A percentile compares a stretch with the other conserved stretches of the same genome.
Evolutionary conservation across 2,329 filamentous ascomycete genomes (phyloP).

Genomic region (Hortaea werneckii): DNA sequence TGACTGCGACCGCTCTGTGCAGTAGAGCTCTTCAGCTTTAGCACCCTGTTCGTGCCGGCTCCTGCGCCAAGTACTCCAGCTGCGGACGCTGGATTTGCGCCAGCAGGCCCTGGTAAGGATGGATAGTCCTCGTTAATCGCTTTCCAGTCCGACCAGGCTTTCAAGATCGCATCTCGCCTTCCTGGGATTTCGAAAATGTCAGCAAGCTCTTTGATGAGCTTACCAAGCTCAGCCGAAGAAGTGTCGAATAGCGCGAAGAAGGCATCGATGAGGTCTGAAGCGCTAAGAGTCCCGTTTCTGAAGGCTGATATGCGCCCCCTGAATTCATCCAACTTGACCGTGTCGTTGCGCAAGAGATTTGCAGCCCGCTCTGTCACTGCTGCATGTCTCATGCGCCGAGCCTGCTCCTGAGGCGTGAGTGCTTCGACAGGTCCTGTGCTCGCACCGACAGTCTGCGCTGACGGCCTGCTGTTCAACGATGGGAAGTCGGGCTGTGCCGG

Average conservation of each 20-base stretch:
- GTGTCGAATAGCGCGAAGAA: slow-evolving; percentile 82
- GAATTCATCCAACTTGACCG: slow-evolving; percentile 65
- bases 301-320: slow-evolving; percentile 70
- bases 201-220: slow-evolving; percentile 79
- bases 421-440: slow-evolving; percentile 24
- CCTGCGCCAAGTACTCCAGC: slow-evolving; percentile 40
- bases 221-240: slow-evolving; percentile 70
- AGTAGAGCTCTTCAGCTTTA: slow-evolving; percentile 60
- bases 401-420: slow-evolving; percentile 67
- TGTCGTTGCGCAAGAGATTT: slow-evolving; percentile 68
- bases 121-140: slow-evolving; percentile 95
- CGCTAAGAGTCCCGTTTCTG: slow-evolving; percentile 57
- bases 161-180: slow-evolving; percentile 64
- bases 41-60: slow-evolving; percentile 49
- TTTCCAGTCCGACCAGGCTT: slow-evolving; percentile 90
- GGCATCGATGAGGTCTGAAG: slow-evolving; percentile 69
- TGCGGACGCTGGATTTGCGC: slow-evolving; percentile 49
- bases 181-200: slow-evolving; percentile 79
- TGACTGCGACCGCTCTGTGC: slow-evolving; percentile 49
- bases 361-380: slow-evolving; percentile 79
- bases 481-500: slow-evolving; percentile 18
- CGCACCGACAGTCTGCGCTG: slow-evolving; percentile 27
- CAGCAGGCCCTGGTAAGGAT: slow-evolving; percentile 65
- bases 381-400: slow-evolving; percentile 66
- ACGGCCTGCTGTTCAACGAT: slow-evolving; percentile 16